These are phyloP conservation scores for Talaromyces sp. DNA, from an alignment of 2,329 filamentous ascomycete genomes.

Conservation along the genomic window DNA sequence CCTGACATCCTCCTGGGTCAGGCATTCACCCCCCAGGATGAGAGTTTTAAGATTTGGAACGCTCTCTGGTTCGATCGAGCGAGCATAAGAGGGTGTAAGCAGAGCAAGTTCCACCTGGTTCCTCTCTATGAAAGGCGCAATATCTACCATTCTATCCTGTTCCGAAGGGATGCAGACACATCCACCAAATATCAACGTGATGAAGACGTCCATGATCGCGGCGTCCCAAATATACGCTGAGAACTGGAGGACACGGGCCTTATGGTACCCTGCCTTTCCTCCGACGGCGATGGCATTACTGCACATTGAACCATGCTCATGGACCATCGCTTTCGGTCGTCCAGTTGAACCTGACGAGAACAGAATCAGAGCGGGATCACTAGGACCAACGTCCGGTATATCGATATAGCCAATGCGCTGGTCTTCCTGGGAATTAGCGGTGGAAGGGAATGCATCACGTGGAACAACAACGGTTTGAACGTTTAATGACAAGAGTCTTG, in stretches of 20 bases:
- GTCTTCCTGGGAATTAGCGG: no score
- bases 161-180: neutral
- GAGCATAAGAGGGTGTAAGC: neutral
- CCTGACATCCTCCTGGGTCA: constrained; percentile 12
- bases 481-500: no score
- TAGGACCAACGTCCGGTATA: no score
- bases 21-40: neutral
- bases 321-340: constrained; percentile 5
- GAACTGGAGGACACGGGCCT: constrained; percentile 3
- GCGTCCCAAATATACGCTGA: no score
- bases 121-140: neutral
- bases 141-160: neutral
- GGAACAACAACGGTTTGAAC: no score
- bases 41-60: neutral
- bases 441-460: no score
- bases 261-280: neutral
- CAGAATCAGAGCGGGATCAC: neutral
- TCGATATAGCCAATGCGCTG: no score
- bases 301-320: no score
- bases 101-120: neutral
- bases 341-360: constrained; percentile 14
- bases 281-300: constrained; percentile 1
- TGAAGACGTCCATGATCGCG: no score
- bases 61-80: neutral
- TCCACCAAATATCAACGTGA: constrained; percentile 5